A percentile compares a stretch with the other conserved stretches of the same genome.
These are phyloP conservation scores for Kwoniella bestiolae DNA, from an alignment of 768 basidiomycete species.

Conservation along the genomic window DNA sequence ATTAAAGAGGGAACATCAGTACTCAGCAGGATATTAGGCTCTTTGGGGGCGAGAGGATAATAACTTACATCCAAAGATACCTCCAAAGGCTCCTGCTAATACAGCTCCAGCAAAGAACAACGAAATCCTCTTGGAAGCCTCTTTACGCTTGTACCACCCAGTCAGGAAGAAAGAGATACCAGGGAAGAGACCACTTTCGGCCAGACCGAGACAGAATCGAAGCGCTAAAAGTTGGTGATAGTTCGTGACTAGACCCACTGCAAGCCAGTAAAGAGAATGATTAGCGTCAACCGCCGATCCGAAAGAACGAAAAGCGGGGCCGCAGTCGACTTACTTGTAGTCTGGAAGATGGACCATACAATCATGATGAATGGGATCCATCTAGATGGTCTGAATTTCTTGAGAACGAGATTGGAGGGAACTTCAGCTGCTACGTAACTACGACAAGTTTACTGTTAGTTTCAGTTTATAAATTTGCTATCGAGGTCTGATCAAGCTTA, in stretches of 20 bases:
- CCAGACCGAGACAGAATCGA: slow-evolving; percentile 51
- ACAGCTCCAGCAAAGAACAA: slow-evolving; percentile 57
- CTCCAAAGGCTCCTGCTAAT: slow-evolving; percentile 56
- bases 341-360: slow-evolving; percentile 53
- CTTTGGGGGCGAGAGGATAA: not conserved
- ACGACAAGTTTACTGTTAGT: not conserved
- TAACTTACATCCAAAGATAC: slow-evolving; percentile 54
- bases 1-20: not conserved
- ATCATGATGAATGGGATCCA: slow-evolving; percentile 56
- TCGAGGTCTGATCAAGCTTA: slow-evolving; percentile 3
- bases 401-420: slow-evolving; percentile 53
- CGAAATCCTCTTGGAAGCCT: slow-evolving; percentile 48
- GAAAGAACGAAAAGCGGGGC: no score
- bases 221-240: slow-evolving; percentile 52
- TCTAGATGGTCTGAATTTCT: slow-evolving; percentile 50
- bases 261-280: no score
- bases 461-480: not conserved
- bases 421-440: slow-evolving; percentile 55
- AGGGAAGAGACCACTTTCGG: slow-evolving; percentile 48
- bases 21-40: not conserved
- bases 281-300: no score
- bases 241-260: slow-evolving; percentile 53
- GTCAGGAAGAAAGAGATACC: slow-evolving; percentile 55
- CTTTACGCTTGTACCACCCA: slow-evolving; percentile 54
- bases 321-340: slow-evolving; percentile 50